These are phyloP conservation scores for Pinus albicaulis DNA, from an alignment of 75 land plant species.

Conservation along the genomic window DNA sequence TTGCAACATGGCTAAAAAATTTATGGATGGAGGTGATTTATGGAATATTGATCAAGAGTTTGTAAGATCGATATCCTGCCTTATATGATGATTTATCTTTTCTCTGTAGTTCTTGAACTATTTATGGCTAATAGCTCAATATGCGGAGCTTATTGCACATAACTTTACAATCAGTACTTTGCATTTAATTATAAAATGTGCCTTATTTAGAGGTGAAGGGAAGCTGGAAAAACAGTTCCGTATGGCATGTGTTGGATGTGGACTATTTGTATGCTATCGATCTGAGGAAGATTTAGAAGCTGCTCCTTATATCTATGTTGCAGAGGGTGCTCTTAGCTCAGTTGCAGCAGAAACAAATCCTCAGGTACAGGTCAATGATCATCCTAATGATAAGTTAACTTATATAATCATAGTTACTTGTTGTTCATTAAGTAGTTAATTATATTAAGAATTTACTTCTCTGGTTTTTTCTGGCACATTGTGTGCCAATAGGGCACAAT, in stretches of 20 bases:
- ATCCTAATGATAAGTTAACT: not conserved
- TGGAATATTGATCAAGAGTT: no score
- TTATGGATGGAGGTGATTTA: no score
- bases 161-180: not conserved
- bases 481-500: not conserved
- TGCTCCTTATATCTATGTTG: conserved; percentile 83
- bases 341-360: conserved; percentile 99
- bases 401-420: not conserved
- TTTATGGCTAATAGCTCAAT: not conserved
- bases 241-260: conserved; percentile 93
- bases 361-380: conserved; percentile 51
- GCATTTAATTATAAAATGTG: conserved; percentile 5
- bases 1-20: no score
- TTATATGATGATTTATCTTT: no score
- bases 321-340: conserved; percentile 98
- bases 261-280: conserved; percentile 94
- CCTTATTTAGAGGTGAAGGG: conserved; percentile 82
- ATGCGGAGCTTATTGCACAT: not conserved
- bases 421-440: not conserved
- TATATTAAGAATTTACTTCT: not conserved
- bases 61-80: no score
- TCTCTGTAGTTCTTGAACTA: not conserved
- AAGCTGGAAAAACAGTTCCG: conserved; percentile 91
- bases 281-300: conserved; percentile 84
- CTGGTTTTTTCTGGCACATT: not conserved